These are phyloP conservation scores for Tilletia indica DNA, from an alignment of 1,284 basidiomycete species.

Conservation along the genomic window DNA sequence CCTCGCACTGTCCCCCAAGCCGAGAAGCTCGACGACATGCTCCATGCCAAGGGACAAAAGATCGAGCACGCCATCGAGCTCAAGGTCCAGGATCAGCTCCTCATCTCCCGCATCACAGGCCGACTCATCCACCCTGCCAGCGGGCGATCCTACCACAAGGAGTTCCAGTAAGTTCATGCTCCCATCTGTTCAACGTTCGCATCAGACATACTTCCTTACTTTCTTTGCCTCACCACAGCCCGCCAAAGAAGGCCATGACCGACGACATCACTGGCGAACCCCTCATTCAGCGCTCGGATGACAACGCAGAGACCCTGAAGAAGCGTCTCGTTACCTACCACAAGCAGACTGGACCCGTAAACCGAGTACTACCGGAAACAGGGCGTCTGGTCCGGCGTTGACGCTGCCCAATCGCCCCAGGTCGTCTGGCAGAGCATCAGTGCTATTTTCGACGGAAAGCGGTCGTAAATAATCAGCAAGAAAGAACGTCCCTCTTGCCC, in stretches of 20 bases:
- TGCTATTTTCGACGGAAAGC: conserved; percentile 51
- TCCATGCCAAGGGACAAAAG: conserved; percentile 71
- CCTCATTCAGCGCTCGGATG: conserved; percentile 64
- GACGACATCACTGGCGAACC: conserved; percentile 96
- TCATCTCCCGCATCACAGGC: conserved; percentile 96
- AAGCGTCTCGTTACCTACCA: conserved; percentile 87
- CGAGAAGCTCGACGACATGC: conserved; percentile 91
- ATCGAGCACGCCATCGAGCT: conserved; percentile 90
- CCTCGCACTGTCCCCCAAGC: conserved; percentile 97
- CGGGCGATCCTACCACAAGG: conserved; percentile 89
- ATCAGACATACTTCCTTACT: not conserved
- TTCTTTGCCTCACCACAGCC: conserved; percentile 59
- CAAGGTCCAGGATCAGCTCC: conserved; percentile 85
- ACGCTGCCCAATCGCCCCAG: conserved; percentile 86
- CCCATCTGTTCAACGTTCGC: not conserved
- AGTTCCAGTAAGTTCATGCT: conserved; percentile 74
- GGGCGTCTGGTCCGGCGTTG: conserved; percentile 67
- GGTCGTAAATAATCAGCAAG: conserved; percentile 25
- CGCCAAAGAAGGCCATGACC: conserved; percentile 88
- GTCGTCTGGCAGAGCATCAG: conserved; percentile 84
- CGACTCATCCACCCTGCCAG: conserved; percentile 85
- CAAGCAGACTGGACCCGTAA: conserved; percentile 84
- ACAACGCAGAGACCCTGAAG: conserved; percentile 73
- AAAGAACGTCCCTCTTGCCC: not conserved
- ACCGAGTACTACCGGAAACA: conserved; percentile 94